Evolutionary conservation across 2,329 filamentous ascomycete species (phyloP).

Genomic region (Colletotrichum orbiculare): DNA sequence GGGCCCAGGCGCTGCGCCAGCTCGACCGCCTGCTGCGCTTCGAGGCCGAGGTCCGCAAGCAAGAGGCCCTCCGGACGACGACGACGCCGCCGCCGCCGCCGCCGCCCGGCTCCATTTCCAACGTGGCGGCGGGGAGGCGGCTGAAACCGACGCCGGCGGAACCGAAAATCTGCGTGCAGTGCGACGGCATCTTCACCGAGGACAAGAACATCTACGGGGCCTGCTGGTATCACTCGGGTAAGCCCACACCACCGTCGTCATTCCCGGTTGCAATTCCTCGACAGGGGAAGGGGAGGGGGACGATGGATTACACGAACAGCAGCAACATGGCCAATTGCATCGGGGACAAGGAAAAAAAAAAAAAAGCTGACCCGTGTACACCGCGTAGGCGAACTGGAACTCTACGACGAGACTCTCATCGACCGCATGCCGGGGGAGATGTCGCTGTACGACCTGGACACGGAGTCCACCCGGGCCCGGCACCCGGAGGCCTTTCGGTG

Average conservation of each 20-base stretch:
- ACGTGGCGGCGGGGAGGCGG: conserved; percentile 18
- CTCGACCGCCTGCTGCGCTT: conserved; percentile 33
- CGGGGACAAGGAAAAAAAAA: too few relatives aligned
- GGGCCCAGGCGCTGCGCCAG: conserved; percentile 32
- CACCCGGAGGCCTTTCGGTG: conserved; percentile 37
- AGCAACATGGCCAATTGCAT: neutral
- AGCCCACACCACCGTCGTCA: neutral
- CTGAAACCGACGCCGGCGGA: conserved; percentile 26
- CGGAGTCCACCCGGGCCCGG: conserved; percentile 27
- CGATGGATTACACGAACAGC: neutral
- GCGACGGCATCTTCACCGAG: conserved; percentile 36
- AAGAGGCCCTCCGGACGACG: conserved; percentile 4
- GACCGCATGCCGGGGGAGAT: conserved; percentile 17
- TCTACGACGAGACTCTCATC: conserved; percentile 33
- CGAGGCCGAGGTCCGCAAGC: conserved; percentile 21
- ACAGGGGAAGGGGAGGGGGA: too few relatives aligned
- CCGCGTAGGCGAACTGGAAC: conserved; percentile 31
- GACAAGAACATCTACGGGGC: conserved; percentile 32
- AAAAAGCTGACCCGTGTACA: conserved; percentile 8
- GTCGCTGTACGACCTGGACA: conserved; percentile 33
- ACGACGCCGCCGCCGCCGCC: too few relatives aligned
- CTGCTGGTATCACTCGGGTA: conserved; percentile 36
- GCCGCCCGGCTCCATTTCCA: conserved; percentile 10
- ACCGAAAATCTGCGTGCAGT: conserved; percentile 36
- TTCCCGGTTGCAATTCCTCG: neutral